Evolutionary conservation across 495 filamentous ascomycete species (phyloP), one percentile per base, ranked within the genome.

Genomic region (Aspergillus avenaceus): DNA sequence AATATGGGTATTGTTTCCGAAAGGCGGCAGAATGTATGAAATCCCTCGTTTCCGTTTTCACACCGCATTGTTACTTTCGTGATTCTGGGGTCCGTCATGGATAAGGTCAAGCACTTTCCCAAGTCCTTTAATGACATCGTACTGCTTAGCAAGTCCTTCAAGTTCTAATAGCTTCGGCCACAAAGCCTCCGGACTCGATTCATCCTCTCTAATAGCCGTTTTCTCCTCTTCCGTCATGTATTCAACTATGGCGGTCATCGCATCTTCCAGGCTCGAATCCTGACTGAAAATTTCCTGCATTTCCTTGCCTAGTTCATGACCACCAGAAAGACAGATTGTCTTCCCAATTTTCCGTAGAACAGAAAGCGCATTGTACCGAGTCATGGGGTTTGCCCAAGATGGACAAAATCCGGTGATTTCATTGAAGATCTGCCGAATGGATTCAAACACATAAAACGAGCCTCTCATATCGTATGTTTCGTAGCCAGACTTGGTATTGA

Each of bases 281-380:
- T 26, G 50, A 25, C 50, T 27, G 12, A 55, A 62, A 3, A 16
- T 11, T 24, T 53, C 50, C 31, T 44, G 57, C 21, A 60, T 51
- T 29, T 63, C 53, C 31, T 46, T 47, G 12, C 50, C 47, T 1
- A 63, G 4, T 4, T 24, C 37, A 52, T 54, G 40, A 24, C 27
- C 25, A 2, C 16, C 16, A 23, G 41, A 49, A 14, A 63, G 40
- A 0, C 26, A 34, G 42, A 60, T 55, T 2, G 45, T 57, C 50
- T 60, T 57, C 11, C 56, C 60, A 18, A 60, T 60, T 36, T 60
- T 60, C 24, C 51, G 47, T 1, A 57, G 46, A 31, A 8, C 8
- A 2, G 28, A 31, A 3, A 31, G 8, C 8, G 9, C 28, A 31
- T 31, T 31, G 3, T 11, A 31, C 2, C 8, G 28, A 8, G 28